Percentiles rank a stretch among this genome's conserved stretches.
Conservation (phyloP, 768 basidiomycete species). For the Naganishia randhawae region DNA sequence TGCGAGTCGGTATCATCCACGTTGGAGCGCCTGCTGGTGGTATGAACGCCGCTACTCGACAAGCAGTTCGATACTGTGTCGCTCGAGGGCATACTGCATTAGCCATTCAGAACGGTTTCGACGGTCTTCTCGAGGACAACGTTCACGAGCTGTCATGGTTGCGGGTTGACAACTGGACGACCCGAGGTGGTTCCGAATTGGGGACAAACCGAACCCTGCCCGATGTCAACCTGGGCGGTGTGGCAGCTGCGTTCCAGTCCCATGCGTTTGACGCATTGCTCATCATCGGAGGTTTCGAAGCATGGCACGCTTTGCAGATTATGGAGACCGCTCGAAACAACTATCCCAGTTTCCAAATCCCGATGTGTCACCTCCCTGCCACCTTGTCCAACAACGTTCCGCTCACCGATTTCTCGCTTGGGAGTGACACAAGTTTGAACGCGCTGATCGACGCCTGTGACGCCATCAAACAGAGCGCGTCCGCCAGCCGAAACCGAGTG, state of each 20-base stretch:
- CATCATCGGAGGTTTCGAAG: conserved; percentile 95
- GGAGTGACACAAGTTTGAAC: conserved; percentile 95
- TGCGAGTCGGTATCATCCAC: conserved; percentile 54
- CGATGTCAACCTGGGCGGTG: conserved; percentile 74
- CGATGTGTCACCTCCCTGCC: conserved; percentile 91
- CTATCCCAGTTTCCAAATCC: conserved; percentile 91
- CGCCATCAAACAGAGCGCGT: conserved; percentile 96
- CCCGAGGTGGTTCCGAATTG: conserved; percentile 92
- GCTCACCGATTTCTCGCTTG: conserved; percentile 90
- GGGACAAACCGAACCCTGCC: conserved; percentile 92
- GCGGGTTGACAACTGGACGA: conserved; percentile 92
- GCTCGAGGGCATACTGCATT: conserved; percentile 89
- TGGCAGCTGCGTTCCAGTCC: conserved; percentile 88
- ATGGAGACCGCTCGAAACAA: conserved; percentile 73
- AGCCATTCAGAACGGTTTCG: conserved; percentile 92
- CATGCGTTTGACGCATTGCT: conserved; percentile 72
- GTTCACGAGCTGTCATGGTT: conserved; percentile 87
- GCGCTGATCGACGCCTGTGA: conserved; percentile 96
- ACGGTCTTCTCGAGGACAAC: conserved; percentile 84
- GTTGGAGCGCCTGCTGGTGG: conserved; percentile 97
- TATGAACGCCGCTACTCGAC: conserved; percentile 96
- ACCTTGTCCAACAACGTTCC: conserved; percentile 99
- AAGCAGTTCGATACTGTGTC: conserved; percentile 87
- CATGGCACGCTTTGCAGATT: conserved; percentile 72
- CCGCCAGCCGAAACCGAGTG: conserved; percentile 89